phyloP scores from a whole-genome alignment of 169 alveolate species.

The Amoebophrya sp. region DNA sequence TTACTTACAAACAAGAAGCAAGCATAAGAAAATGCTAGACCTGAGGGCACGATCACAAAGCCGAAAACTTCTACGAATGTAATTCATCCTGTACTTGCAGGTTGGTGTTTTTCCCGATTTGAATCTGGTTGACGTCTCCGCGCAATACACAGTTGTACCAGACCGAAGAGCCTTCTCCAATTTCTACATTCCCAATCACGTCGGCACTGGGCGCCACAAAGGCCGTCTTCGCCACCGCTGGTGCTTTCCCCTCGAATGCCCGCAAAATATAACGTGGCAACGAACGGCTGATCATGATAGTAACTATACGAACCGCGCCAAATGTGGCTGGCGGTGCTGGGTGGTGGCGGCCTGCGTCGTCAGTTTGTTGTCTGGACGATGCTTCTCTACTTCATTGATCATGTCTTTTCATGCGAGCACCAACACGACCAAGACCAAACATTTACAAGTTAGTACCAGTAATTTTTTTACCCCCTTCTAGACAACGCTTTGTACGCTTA shows the following conservation, averaged over 20 bases:
- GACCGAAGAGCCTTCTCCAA: not conserved
- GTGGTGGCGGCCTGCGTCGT: not conserved
- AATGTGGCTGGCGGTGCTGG: not conserved
- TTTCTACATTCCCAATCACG: not conserved
- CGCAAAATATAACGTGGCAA: not conserved
- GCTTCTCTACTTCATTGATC: not conserved
- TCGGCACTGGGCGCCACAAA: not conserved
- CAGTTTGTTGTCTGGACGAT: not conserved
- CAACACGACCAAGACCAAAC: too few relatives aligned
- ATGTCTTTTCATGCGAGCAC: too few relatives aligned
- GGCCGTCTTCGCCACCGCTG: not conserved
- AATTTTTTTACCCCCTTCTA: too few relatives aligned
- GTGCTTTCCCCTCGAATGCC: not conserved
- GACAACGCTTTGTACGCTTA: too few relatives aligned
- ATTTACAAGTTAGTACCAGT: too few relatives aligned
- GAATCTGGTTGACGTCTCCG: not conserved
- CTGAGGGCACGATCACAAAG: too few relatives aligned
- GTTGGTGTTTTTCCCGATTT: not conserved
- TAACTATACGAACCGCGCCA: not conserved
- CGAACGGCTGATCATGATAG: not conserved
- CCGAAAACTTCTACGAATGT: too few relatives aligned
- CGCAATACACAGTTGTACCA: not conserved
- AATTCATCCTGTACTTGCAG: too few relatives aligned
- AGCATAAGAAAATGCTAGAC: too few relatives aligned
- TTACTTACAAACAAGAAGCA: too few relatives aligned